Evolutionary conservation across 2,329 filamentous ascomycete species (phyloP).

Genomic region (Sporothrix inflata): DNA sequence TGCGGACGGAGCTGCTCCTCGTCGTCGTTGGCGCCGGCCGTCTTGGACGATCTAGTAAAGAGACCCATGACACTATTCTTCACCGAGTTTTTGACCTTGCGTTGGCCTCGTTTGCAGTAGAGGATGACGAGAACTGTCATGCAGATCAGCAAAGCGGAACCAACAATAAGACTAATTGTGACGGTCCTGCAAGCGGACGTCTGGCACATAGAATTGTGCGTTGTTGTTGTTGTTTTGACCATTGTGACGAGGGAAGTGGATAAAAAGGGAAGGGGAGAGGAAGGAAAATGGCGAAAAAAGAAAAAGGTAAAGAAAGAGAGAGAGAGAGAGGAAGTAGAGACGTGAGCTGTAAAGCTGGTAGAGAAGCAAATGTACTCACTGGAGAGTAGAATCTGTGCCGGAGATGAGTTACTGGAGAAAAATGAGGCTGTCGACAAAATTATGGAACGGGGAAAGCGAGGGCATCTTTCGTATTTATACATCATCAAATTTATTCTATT

Average conservation of each 20-base stretch:
- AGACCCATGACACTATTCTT: neutral
- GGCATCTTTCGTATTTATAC: neutral
- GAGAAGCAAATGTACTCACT: slow-evolving; percentile 2
- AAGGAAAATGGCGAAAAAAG: neutral
- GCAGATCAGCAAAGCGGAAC: neutral
- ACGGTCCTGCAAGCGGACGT: slow-evolving; percentile 1
- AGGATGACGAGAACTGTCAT: neutral
- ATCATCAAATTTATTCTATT: neutral
- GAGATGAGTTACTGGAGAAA: neutral
- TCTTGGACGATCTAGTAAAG: neutral
- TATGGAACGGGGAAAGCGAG: neutral
- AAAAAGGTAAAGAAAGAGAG: neutral
- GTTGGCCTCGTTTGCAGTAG: neutral
- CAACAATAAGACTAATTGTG: neutral
- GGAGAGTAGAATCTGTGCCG: neutral
- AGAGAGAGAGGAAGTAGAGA: neutral
- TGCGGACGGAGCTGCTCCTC: neutral
- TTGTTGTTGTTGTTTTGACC: neutral
- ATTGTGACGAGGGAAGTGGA: neutral
- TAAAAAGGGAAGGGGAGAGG: neutral
- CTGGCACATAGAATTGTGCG: neutral
- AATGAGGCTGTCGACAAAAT: neutral
- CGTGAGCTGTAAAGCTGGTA: neutral
- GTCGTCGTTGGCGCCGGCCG: neutral
- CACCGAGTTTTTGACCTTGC: slow-evolving; percentile 12